phyloP scores from a whole-genome alignment of 2,329 filamentous ascomycete genomes.

The Plectosphaerella plurivora region DNA sequence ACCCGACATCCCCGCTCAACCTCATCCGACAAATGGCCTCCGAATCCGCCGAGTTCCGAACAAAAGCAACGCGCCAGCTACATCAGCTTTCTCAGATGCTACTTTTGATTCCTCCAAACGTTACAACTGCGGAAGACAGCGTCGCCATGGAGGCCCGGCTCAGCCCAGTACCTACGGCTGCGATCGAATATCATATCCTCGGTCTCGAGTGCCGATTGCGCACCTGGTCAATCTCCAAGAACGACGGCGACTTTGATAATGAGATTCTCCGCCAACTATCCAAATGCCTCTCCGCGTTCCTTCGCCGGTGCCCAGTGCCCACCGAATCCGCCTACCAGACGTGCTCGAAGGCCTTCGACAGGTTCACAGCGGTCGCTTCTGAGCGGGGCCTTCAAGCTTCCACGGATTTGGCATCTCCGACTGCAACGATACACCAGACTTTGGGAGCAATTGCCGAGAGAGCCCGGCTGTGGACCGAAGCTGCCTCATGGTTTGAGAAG shows the following conservation, averaged over 20 bases:
- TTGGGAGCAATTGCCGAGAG: constrained; percentile 46
- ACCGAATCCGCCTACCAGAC: constrained; percentile 32
- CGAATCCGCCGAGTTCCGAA: constrained; percentile 36
- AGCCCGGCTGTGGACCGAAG: constrained; percentile 41
- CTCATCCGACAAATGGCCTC: constrained; percentile 47
- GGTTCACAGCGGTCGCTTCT: constrained; percentile 26
- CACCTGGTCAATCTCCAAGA: constrained; percentile 62
- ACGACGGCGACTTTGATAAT: constrained; percentile 55
- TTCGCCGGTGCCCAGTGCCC: constrained; percentile 40
- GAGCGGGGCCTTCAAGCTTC: constrained; percentile 26
- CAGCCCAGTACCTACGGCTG: constrained; percentile 50
- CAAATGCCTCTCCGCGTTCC: constrained; percentile 58
- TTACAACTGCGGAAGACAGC: constrained; percentile 59
- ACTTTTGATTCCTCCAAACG: constrained; percentile 61
- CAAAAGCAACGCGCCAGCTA: constrained; percentile 61
- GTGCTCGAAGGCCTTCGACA: constrained; percentile 27
- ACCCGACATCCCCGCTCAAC: constrained; percentile 52
- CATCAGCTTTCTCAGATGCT: constrained; percentile 62
- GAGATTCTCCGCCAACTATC: constrained; percentile 63
- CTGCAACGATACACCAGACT: constrained; percentile 46
- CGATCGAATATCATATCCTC: constrained; percentile 59
- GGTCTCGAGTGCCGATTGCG: constrained; percentile 57
- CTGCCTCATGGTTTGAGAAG: constrained; percentile 50
- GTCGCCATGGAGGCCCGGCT: constrained; percentile 47
- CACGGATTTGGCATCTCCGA: constrained; percentile 34